Evolutionary conservation across 1,284 basidiomycete genomes (phyloP).

Genomic region (Pseudozyma hubeiensis): DNA sequence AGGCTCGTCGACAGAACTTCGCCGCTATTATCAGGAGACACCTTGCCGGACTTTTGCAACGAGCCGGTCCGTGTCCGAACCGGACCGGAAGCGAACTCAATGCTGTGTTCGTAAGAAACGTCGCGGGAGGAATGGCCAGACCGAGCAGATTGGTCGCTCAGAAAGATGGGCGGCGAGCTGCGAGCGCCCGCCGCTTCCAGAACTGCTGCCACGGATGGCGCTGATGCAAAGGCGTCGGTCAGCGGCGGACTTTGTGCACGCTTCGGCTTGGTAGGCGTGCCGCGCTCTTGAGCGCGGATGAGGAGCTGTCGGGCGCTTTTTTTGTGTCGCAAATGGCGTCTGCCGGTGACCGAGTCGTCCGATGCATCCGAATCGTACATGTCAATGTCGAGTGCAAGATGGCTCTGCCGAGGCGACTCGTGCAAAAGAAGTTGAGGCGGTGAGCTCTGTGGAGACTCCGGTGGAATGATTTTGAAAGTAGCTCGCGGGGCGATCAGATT

Average conservation of each 20-base stretch:
- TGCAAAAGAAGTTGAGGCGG: constrained; percentile 8
- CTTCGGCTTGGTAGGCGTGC: constrained; percentile 58
- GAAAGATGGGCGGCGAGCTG: constrained; percentile 33
- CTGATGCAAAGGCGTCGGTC: constrained; percentile 35
- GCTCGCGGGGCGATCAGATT: constrained; percentile 28
- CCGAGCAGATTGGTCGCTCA: constrained; percentile 34
- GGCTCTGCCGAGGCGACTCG: constrained; percentile 18
- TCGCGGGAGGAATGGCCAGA: constrained; percentile 28
- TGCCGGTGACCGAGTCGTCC: constrained; percentile 18
- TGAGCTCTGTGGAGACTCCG: constrained; percentile 17
- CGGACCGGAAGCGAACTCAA: constrained; percentile 13
- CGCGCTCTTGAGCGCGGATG: constrained; percentile 58
- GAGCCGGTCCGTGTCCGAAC: constrained; percentile 20
- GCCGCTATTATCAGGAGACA: constrained; percentile 26
- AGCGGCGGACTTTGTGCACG: constrained; percentile 53
- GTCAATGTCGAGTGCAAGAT: constrained; percentile 38
- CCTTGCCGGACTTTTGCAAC: constrained; percentile 21
- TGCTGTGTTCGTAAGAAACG: constrained; percentile 24
- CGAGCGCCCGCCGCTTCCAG: constrained; percentile 32
- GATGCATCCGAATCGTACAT: constrained; percentile 45
- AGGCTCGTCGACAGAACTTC: constrained; percentile 34
- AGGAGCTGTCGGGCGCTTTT: constrained; percentile 57
- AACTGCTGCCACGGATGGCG: constrained; percentile 35
- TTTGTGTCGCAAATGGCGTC: constrained; percentile 34
- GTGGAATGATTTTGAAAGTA: constrained; percentile 20